phyloP scores from a whole-genome alignment of 305 asterid genomes.

The Fraxinus floribunda region DNA sequence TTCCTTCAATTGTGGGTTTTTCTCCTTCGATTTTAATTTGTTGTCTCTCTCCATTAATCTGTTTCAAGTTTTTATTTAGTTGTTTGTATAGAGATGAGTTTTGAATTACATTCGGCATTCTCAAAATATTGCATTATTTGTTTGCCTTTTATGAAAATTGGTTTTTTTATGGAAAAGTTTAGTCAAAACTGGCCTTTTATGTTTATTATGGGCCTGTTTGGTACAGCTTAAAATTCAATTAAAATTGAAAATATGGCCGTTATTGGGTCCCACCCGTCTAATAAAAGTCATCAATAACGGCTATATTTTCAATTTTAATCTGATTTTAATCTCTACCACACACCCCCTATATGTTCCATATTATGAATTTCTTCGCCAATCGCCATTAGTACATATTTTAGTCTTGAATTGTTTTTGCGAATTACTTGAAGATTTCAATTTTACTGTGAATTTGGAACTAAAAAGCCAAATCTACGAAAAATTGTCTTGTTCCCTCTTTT shows the following conservation, averaged over 20 bases:
- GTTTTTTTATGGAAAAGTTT: not conserved
- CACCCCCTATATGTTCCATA: not conserved
- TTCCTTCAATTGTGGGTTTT: no score
- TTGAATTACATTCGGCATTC: not conserved
- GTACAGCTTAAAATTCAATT: no score
- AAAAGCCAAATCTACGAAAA: no score
- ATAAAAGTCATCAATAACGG: no score
- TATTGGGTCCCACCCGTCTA: no score
- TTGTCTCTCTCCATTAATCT: no score
- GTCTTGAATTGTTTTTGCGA: not conserved
- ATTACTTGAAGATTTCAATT: not conserved
- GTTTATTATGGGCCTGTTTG: not conserved
- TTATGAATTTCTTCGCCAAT: not conserved
- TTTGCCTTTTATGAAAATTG: not conserved
- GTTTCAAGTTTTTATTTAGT: not conserved
- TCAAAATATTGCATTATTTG: not conserved
- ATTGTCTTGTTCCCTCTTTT: no score
- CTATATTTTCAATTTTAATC: no score
- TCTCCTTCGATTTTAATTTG: no score
- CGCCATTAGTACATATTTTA: not conserved
- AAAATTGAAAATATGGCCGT: no score
- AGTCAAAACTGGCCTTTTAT: not conserved
- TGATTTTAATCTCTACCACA: no score
- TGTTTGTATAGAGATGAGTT: not conserved
- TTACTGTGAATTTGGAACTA: no score